Percentiles rank a stretch among this genome's conserved stretches.
Conservation (phyloP, 768 basidiomycete genomes). For the Phlegmacium glaucopus region DNA sequence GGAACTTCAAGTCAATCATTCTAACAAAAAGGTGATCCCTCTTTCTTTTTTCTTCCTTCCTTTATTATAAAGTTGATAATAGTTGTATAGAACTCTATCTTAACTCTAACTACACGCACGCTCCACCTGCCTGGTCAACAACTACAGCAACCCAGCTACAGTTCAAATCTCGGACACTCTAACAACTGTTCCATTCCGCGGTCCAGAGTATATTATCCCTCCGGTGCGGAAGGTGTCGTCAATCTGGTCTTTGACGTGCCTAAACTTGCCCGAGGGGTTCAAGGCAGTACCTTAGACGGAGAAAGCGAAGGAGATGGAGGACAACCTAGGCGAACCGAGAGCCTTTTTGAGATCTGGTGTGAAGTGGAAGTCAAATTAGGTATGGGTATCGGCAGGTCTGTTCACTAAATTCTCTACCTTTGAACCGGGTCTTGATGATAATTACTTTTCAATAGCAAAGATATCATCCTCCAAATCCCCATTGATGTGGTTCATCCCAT, state of each 20-base stretch:
- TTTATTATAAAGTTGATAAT: conserved; percentile 4
- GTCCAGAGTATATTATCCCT: conserved; percentile 69
- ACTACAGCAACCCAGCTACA: conserved; percentile 30
- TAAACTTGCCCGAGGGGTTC: conserved; percentile 55
- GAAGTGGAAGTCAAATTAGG: conserved; percentile 56
- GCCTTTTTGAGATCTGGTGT: conserved; percentile 70
- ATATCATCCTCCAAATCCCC: conserved; percentile 62
- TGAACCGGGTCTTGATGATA: conserved; percentile 1
- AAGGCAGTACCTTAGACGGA: conserved; percentile 51
- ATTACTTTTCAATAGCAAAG: conserved; percentile 50
- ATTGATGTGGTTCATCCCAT: conserved; percentile 61
- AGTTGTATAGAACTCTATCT: conserved; percentile 55
- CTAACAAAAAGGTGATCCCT: conserved; percentile 62
- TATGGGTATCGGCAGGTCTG: conserved; percentile 71
- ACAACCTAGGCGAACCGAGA: conserved; percentile 34
- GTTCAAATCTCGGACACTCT: conserved; percentile 67
- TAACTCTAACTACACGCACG: conserved; percentile 57
- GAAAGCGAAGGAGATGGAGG: conserved; percentile 30
- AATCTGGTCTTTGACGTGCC: conserved; percentile 80
- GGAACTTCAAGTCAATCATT: conserved; percentile 78
- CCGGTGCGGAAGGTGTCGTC: conserved; percentile 75
- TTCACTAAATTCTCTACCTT: conserved; percentile 1
- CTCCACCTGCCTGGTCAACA: conserved; percentile 49
- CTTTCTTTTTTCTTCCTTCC: not conserved
- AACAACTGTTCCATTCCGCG: conserved; percentile 66